A percentile compares a stretch with the other conserved stretches of the same genome.
Conservation (phyloP, 495 filamentous ascomycete genomes). For the Daldinia caldariorum region DNA sequence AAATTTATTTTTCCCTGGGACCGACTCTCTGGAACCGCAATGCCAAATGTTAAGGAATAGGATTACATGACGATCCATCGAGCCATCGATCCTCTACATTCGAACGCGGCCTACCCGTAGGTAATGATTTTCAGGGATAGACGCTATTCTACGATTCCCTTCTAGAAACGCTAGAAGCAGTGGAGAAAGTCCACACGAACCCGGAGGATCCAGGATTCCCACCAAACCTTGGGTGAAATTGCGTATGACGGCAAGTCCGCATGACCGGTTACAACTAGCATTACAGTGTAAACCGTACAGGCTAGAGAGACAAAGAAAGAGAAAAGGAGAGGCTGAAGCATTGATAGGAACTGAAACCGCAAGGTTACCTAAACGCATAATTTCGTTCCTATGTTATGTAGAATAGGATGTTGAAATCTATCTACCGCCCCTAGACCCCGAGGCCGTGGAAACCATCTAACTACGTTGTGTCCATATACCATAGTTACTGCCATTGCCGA, state of each 20-base stretch:
- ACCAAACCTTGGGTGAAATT: conserved; percentile 29
- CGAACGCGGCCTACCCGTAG: conserved; percentile 23
- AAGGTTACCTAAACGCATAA: background rate
- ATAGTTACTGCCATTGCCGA: background rate
- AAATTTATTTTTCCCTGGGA: conserved; percentile 12
- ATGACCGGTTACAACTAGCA: conserved; percentile 6
- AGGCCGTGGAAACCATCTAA: background rate
- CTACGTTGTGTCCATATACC: background rate
- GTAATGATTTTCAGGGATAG: conserved; percentile 33
- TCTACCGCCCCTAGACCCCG: background rate
- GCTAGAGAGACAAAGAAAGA: background rate
- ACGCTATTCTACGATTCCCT: conserved; percentile 17
- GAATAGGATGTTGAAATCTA: background rate
- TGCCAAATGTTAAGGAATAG: conserved; percentile 15
- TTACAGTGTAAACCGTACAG: background rate
- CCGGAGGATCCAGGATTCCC: conserved; percentile 15
- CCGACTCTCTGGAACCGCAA: conserved; percentile 15
- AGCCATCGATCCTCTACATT: conserved; percentile 21
- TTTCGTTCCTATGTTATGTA: background rate
- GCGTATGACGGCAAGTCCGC: conserved; percentile 31
- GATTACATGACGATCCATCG: conserved; percentile 29
- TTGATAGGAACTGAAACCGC: background rate
- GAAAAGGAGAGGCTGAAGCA: background rate
- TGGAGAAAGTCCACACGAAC: conserved; percentile 13
- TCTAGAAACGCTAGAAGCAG: conserved; percentile 44